phyloP scores from a whole-genome alignment of 495 filamentous ascomycete genomes.

The Aspergillus conjunctus region DNA sequence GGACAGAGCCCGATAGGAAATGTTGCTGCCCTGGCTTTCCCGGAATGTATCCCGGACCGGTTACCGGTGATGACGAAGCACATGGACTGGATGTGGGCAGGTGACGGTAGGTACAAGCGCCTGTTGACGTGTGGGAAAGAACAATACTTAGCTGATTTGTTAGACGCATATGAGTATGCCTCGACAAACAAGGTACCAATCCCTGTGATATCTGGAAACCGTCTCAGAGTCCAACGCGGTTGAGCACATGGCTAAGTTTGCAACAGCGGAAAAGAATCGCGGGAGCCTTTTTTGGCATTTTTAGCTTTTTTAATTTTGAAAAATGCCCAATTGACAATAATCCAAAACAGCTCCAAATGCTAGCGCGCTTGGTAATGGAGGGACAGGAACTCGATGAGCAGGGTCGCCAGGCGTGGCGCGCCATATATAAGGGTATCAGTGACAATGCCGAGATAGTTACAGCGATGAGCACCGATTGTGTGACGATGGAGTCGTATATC shows the following conservation, averaged over 20 bases:
- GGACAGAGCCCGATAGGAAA: background rate
- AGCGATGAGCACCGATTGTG: background rate
- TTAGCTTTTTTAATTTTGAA: background rate
- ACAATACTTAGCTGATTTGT: background rate
- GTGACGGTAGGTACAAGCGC: background rate
- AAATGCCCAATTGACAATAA: background rate
- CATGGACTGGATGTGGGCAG: background rate
- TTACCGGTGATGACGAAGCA: background rate
- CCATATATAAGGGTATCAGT: background rate
- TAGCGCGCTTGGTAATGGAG: background rate
- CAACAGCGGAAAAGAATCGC: background rate
- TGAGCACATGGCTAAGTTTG: background rate
- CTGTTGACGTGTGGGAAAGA: background rate
- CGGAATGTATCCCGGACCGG: background rate
- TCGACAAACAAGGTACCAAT: background rate
- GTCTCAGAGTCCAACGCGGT: no score
- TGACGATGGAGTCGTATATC: background rate
- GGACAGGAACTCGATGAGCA: background rate
- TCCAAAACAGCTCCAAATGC: background rate
- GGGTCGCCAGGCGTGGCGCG: background rate
- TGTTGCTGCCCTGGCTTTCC: background rate
- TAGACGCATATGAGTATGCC: background rate
- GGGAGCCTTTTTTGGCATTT: background rate
- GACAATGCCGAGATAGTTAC: background rate
- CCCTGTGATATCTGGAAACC: background rate